phyloP scores from a whole-genome alignment of 139 green algal genomes.

The Chlorella sp. region DNA sequence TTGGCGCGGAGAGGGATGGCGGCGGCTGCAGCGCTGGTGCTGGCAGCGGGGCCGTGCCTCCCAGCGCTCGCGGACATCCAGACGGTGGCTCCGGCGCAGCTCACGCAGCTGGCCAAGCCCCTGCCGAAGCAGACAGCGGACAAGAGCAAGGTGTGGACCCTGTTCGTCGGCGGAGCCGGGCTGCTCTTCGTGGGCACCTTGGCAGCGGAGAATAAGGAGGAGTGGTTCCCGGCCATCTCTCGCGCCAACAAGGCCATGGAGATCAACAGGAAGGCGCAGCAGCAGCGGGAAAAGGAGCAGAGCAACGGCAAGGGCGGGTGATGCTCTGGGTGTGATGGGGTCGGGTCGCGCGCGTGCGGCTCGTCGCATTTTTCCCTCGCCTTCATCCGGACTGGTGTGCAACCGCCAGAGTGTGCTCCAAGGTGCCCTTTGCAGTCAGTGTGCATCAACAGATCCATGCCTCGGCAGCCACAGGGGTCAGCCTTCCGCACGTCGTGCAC shows the following conservation, averaged over 20 bases:
- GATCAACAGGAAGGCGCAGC: background rate
- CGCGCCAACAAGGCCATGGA: constrained; percentile 66
- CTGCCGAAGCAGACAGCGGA: constrained; percentile 61
- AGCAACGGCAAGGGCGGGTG: no score
- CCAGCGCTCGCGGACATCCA: constrained; percentile 14
- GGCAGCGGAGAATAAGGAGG: constrained; percentile 61
- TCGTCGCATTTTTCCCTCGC: no score
- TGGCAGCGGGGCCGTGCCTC: background rate
- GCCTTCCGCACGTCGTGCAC: no score
- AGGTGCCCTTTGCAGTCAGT: no score
- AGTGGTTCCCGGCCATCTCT: constrained; percentile 69
- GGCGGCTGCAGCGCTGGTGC: background rate
- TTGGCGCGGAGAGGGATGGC: no score
- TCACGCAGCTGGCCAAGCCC: constrained; percentile 40
- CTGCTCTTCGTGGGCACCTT: constrained; percentile 60
- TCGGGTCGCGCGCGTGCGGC: no score
- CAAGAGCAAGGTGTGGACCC: constrained; percentile 61
- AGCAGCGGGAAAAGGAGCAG: no score
- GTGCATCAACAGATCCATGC: no score
- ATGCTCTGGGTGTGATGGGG: no score
- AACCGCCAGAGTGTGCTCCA: no score
- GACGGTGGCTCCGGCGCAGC: constrained; percentile 44
- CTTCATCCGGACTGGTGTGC: no score
- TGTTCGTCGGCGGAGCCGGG: constrained; percentile 56
- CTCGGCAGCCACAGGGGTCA: no score